phyloP scores from a whole-genome alignment of 257 asterid genomes.

The Fraxinus cuspidata region DNA sequence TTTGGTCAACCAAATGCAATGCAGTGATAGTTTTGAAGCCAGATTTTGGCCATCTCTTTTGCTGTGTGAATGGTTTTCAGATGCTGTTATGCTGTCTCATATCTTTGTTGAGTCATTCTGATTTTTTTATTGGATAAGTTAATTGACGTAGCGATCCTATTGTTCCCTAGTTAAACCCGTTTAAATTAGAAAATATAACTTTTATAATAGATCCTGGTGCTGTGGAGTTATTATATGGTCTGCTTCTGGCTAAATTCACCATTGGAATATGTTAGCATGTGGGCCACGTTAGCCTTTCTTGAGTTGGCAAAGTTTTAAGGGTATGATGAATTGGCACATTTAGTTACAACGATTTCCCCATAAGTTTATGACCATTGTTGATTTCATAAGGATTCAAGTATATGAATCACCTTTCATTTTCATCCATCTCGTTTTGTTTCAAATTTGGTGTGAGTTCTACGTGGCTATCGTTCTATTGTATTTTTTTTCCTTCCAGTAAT shows the following conservation, averaged over 20 bases:
- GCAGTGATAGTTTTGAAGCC: neutral
- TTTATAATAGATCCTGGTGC: neutral
- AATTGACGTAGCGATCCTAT: neutral
- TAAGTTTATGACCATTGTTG: neutral
- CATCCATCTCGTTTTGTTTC: neutral
- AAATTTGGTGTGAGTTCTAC: neutral
- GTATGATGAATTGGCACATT: too few relatives aligned
- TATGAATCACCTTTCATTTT: neutral
- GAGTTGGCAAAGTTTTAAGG: neutral
- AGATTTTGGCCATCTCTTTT: neutral
- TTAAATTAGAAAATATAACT: neutral
- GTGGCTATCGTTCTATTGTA: too few relatives aligned
- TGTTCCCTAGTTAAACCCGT: neutral
- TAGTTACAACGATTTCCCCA: too few relatives aligned
- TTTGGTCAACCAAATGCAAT: neutral
- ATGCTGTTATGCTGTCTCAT: neutral
- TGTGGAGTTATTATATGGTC: neutral
- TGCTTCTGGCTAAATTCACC: neutral
- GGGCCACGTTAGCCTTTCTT: neutral
- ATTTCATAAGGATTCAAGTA: neutral
- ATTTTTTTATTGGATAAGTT: neutral
- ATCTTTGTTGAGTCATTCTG: neutral
- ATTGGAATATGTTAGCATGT: neutral
- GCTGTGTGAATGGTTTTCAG: neutral
- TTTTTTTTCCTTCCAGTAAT: neutral